Evolutionary conservation across 2,329 filamentous ascomycete genomes (phyloP).

Genomic region (Monilinia polystroma): DNA sequence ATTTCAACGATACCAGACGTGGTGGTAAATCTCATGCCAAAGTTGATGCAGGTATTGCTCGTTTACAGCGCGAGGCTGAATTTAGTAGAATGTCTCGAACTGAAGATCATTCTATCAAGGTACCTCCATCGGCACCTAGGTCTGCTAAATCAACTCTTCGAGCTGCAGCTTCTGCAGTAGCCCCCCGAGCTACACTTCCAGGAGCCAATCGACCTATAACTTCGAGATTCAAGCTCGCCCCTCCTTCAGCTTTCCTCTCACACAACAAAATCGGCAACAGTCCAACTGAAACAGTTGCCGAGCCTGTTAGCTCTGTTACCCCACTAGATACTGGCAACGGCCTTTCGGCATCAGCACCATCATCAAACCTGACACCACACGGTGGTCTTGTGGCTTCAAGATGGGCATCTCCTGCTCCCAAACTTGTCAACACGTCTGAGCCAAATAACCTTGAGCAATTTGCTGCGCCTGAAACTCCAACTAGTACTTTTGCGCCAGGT

Average conservation of each 20-base stretch:
- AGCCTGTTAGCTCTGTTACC: background rate
- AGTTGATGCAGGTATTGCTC: slow-evolving; percentile 21
- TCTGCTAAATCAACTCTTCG: background rate
- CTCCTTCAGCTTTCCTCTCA: slow-evolving; percentile 8
- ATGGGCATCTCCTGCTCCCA: slow-evolving; percentile 9
- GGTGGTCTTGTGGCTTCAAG: slow-evolving; percentile 4
- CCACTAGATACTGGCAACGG: background rate
- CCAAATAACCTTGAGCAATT: background rate
- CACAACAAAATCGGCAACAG: background rate
- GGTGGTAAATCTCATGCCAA: background rate
- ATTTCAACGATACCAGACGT: slow-evolving; percentile 16
- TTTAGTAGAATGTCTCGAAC: slow-evolving; percentile 2
- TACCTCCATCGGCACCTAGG: background rate
- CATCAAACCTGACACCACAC: background rate
- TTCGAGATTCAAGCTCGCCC: slow-evolving; percentile 13
- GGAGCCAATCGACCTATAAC: background rate
- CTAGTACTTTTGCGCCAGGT: background rate
- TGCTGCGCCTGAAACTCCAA: background rate
- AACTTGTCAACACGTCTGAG: background rate
- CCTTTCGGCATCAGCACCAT: background rate
- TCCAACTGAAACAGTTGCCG: background rate
- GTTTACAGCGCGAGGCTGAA: slow-evolving; percentile 9
- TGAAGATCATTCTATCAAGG: slow-evolving; percentile 7
- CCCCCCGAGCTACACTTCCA: background rate
- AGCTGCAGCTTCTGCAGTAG: background rate